phyloP scores from a whole-genome alignment of 208 protist species.

The Acanthamoeba lenticulata region DNA sequence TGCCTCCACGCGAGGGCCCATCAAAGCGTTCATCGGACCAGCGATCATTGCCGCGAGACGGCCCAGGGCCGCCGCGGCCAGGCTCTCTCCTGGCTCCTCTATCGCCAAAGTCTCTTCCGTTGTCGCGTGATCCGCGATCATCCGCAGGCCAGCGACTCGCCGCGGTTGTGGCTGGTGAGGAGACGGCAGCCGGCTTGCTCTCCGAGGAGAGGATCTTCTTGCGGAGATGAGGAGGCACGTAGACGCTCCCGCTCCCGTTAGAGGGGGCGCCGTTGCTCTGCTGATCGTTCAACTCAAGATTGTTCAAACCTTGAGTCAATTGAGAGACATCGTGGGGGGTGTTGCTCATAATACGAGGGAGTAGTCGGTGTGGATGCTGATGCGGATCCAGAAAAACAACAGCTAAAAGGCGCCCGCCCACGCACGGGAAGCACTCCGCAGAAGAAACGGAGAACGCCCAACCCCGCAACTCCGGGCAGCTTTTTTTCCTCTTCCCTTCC shows the following conservation, averaged over 20 bases:
- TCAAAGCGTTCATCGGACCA: constrained; percentile 32
- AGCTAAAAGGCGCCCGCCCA: not conserved
- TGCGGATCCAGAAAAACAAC: not conserved
- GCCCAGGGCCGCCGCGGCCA: not conserved
- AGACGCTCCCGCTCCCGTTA: constrained; percentile 53
- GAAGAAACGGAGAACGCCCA: not conserved
- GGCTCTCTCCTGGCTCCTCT: not conserved
- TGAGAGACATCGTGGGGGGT: not conserved
- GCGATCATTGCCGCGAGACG: constrained; percentile 1
- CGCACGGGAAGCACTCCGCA: not conserved
- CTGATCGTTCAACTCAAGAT: constrained; percentile 33
- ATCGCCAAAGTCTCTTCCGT: not conserved
- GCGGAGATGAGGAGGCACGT: constrained; percentile 55
- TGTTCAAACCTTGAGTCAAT: constrained; percentile 39
- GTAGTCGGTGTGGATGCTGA: not conserved
- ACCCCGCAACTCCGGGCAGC: not conserved
- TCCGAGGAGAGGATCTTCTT: not conserved
- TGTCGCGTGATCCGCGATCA: not conserved
- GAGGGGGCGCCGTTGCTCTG: not conserved
- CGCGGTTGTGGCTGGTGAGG: not conserved
- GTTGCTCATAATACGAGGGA: constrained; percentile 46
- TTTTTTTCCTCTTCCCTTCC: not conserved
- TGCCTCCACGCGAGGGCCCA: not conserved
- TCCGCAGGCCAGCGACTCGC: not conserved
- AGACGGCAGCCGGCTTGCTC: not conserved